Conservation (phyloP, 768 basidiomycete species). For the Termitomyces sp. region DNA sequence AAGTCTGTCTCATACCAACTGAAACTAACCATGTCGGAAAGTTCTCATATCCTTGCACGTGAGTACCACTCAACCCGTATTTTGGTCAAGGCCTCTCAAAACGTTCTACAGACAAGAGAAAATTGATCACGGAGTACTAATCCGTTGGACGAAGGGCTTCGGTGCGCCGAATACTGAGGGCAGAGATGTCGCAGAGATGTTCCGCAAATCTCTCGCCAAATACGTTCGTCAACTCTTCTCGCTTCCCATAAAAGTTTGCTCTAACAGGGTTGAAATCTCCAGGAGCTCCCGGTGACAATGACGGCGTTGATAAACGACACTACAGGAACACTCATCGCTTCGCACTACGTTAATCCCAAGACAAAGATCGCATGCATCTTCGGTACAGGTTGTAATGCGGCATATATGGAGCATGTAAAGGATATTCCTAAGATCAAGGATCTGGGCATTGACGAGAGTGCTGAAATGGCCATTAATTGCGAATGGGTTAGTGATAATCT, state of each 20-base stretch:
- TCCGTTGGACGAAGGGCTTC: slow-evolving; percentile 99
- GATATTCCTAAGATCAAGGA: slow-evolving; percentile 82
- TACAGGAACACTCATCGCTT: slow-evolving; percentile 95
- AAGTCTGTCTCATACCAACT: not conserved
- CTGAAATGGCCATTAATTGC: slow-evolving; percentile 93
- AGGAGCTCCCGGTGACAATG: slow-evolving; percentile 82
- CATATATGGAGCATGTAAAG: slow-evolving; percentile 89
- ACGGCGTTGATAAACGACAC: slow-evolving; percentile 96
- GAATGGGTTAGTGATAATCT: slow-evolving; percentile 65
- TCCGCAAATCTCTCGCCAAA: slow-evolving; percentile 75
- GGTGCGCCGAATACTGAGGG: slow-evolving; percentile 91
- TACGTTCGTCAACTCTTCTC: slow-evolving; percentile 44
- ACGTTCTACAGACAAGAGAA: slow-evolving; percentile 63
- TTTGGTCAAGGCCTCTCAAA: not conserved
- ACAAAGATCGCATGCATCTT: slow-evolving; percentile 97
- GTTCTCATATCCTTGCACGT: slow-evolving; percentile 23
- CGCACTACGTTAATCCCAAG: slow-evolving; percentile 86
- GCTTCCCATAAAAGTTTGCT: not conserved
- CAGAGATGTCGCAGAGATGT: slow-evolving; percentile 90
- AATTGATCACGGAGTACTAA: slow-evolving; percentile 91
- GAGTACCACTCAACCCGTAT: not conserved
- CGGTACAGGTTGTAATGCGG: slow-evolving; percentile 97
- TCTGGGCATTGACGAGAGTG: slow-evolving; percentile 59
- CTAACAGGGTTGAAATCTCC: not conserved
- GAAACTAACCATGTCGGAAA: slow-evolving; percentile 70